These are phyloP conservation scores for Mycena polygramma DNA, from an alignment of 768 basidiomycete genomes.

Conservation along the genomic window DNA sequence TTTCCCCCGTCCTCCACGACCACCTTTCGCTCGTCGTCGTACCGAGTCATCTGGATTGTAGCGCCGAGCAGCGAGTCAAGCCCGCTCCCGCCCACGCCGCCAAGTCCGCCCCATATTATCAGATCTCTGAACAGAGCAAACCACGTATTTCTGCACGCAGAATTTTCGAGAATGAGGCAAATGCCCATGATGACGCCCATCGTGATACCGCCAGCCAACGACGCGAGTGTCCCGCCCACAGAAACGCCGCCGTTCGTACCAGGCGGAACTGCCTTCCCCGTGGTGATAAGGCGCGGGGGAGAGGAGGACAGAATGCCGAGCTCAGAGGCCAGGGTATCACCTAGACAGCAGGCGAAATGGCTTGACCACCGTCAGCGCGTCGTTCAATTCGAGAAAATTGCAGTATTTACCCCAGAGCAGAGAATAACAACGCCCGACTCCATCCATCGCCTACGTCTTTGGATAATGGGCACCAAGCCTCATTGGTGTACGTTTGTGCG, in stretches of 20 bases:
- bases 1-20: slow-evolving; percentile 69
- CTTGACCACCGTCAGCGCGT: slow-evolving; percentile 52
- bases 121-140: slow-evolving; percentile 55
- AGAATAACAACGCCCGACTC: slow-evolving; percentile 75
- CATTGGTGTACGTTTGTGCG: slow-evolving; percentile 51
- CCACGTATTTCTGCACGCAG: slow-evolving; percentile 60
- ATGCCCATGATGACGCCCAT: slow-evolving; percentile 75
- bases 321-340: slow-evolving; percentile 94
- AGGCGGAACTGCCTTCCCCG: slow-evolving; percentile 78
- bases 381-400: background rate
- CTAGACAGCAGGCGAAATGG: slow-evolving; percentile 90
- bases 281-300: slow-evolving; percentile 84
- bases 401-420: slow-evolving; percentile 70
- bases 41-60: slow-evolving; percentile 85
- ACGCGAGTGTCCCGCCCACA: slow-evolving; percentile 78
- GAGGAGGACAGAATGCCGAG: slow-evolving; percentile 85
- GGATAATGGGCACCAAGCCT: slow-evolving; percentile 75
- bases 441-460: slow-evolving; percentile 57
- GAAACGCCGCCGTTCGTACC: slow-evolving; percentile 95
- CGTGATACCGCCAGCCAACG: slow-evolving; percentile 76
- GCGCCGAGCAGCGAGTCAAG: slow-evolving; percentile 91
- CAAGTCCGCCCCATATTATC: slow-evolving; percentile 72
- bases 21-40: slow-evolving; percentile 68
- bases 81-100: slow-evolving; percentile 86
- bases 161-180: slow-evolving; percentile 73